Conservation (phyloP, 148 eudicot genomes). For the Rhododendron ferrugineum region DNA sequence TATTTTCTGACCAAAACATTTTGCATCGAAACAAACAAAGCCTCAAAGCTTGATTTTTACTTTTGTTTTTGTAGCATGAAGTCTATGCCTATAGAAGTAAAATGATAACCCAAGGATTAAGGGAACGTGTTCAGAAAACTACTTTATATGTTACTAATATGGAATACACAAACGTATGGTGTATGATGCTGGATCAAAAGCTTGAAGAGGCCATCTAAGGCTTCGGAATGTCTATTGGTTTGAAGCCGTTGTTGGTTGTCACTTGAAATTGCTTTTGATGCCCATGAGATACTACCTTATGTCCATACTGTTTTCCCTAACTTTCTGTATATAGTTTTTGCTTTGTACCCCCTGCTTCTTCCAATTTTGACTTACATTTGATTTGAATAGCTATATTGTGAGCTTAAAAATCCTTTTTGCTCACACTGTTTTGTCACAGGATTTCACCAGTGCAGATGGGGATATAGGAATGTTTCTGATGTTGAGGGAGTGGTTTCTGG, state of each 20-base stretch:
- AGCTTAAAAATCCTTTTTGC: neutral
- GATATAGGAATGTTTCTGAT: slow-evolving; percentile 58
- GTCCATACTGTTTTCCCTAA: neutral
- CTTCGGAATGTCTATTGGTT: neutral
- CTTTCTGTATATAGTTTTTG: neutral
- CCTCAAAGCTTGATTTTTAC: slow-evolving; percentile 41
- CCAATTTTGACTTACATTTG: neutral
- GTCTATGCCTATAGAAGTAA: neutral
- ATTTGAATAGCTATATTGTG: neutral
- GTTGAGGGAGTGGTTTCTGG: slow-evolving; percentile 57
- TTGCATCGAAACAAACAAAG: neutral
- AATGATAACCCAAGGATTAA: neutral
- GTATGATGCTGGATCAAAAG: neutral
- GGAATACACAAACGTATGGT: neutral
- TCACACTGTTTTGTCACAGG: slow-evolving; percentile 29
- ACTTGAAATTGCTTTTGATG: neutral
- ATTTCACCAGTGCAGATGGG: slow-evolving; percentile 79
- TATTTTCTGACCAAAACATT: neutral
- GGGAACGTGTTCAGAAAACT: neutral
- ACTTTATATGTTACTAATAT: neutral
- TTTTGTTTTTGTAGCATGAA: neutral
- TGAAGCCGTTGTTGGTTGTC: neutral
- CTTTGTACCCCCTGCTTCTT: neutral
- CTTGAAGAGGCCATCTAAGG: neutral
- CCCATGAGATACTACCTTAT: neutral